Percentiles rank a stretch among this genome's conserved stretches.
These are phyloP conservation scores for Cladosporium austrohemisphaericum DNA, from an alignment of 2,329 filamentous ascomycete species.

Conservation along the genomic window DNA sequence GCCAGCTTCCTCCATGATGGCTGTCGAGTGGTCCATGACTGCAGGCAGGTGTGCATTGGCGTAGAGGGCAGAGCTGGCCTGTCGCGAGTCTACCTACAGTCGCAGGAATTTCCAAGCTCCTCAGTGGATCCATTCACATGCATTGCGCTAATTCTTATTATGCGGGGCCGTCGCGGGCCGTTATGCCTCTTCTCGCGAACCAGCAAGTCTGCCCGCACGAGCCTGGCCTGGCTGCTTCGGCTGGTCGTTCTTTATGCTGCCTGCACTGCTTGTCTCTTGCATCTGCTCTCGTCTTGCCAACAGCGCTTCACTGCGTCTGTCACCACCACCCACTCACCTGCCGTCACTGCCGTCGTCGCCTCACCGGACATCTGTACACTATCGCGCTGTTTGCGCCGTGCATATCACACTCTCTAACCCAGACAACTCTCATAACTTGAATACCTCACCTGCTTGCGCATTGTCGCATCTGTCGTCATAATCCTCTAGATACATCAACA, in stretches of 20 bases:
- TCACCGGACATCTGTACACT: not conserved
- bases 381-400: too few relatives aligned
- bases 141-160: not conserved
- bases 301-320: conserved; percentile 31
- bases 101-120: conserved; percentile 15
- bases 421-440: too few relatives aligned
- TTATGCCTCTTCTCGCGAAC: not conserved
- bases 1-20: conserved; percentile 30
- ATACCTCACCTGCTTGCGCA: too few relatives aligned
- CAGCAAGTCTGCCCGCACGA: not conserved
- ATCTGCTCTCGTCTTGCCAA: conserved; percentile 20
- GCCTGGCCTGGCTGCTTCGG: too few relatives aligned
- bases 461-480: too few relatives aligned
- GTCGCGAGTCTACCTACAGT: not conserved
- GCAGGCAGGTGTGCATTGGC: conserved; percentile 18
- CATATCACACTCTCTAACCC: too few relatives aligned
- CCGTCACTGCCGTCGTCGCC: not conserved
- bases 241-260: conserved; percentile 3
- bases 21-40: conserved; percentile 32
- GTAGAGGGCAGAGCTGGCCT: not conserved
- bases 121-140: conserved; percentile 10
- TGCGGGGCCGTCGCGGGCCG: not conserved
- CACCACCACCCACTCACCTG: not conserved
- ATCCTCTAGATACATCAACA: too few relatives aligned
- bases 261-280: not conserved